Percentiles rank a stretch among this genome's conserved stretches.
Evolutionary conservation across 768 basidiomycete species (phyloP).

Genomic region (Macrolepiota albuminosa): DNA sequence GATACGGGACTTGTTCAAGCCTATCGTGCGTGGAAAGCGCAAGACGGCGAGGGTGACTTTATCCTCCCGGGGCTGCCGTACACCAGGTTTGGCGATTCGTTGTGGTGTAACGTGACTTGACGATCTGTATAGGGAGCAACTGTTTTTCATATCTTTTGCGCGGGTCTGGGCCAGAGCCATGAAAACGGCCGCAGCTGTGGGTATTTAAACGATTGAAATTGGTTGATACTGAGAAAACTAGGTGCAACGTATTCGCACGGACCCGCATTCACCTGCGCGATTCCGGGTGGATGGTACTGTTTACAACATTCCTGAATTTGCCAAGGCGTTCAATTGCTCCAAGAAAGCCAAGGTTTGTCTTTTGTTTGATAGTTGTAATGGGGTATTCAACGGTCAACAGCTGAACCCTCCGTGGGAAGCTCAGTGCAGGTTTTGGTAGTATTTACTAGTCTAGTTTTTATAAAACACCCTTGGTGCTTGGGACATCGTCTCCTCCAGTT

Average conservation of each 20-base stretch:
- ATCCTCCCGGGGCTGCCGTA: conserved; percentile 78
- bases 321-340: conserved; percentile 80
- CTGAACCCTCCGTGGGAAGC: conserved; percentile 80
- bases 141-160: conserved; percentile 91
- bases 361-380: background rate
- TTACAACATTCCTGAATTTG: conserved; percentile 84
- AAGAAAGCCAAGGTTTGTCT: conserved; percentile 62
- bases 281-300: conserved; percentile 86
- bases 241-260: conserved; percentile 78
- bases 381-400: conserved; percentile 27
- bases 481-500: conserved; percentile 87
- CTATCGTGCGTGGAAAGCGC: conserved; percentile 87
- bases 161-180: conserved; percentile 84
- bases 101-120: background rate
- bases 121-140: conserved; percentile 60
- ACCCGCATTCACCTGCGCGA: conserved; percentile 81
- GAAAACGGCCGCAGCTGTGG: conserved; percentile 71
- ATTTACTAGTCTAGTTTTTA: conserved; percentile 13
- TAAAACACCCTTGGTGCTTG: conserved; percentile 95
- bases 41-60: conserved; percentile 64
- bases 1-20: conserved; percentile 83
- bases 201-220: conserved; percentile 11
- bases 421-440: conserved; percentile 77
- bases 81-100: conserved; percentile 45
- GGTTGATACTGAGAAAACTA: conserved; percentile 19